These are phyloP conservation scores for Ophiostoma ulmi DNA, from an alignment of 2,329 filamentous ascomycete species.

Conservation along the genomic window DNA sequence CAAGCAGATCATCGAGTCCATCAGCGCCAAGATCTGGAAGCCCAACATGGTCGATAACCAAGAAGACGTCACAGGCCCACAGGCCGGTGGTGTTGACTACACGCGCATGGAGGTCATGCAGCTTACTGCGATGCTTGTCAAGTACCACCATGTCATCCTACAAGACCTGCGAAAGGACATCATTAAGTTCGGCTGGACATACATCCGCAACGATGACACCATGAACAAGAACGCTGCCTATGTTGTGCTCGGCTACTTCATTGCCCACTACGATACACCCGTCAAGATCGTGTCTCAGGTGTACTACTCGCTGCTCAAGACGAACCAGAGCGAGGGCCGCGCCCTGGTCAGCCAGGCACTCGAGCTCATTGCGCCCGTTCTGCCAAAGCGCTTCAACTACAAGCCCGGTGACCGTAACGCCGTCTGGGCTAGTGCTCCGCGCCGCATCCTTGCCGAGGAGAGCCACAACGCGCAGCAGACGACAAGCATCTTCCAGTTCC, in stretches of 20 bases:
- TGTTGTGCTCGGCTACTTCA: constrained; percentile 95
- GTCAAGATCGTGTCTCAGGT: constrained; percentile 94
- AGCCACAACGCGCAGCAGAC: constrained; percentile 93
- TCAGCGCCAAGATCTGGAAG: constrained; percentile 92
- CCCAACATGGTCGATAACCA: constrained; percentile 74
- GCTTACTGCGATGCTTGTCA: constrained; percentile 88
- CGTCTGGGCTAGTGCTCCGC: constrained; percentile 83
- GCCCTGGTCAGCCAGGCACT: constrained; percentile 89
- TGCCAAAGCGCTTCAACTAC: constrained; percentile 79
- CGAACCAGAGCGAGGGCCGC: constrained; percentile 91
- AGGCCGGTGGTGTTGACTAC: constrained; percentile 87
- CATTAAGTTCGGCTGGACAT: constrained; percentile 99
- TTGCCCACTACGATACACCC: constrained; percentile 92
- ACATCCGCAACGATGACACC: constrained; percentile 95
- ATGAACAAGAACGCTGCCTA: constrained; percentile 99
- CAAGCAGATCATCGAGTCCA: constrained; percentile 76
- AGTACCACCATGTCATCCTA: constrained; percentile 83
- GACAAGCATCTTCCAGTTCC: constrained; percentile 94
- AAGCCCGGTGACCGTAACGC: constrained; percentile 65
- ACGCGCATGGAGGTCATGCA: constrained; percentile 94
- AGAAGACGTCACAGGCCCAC: constrained; percentile 64
- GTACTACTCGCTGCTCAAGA: constrained; percentile 83
- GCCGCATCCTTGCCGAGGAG: constrained; percentile 88
- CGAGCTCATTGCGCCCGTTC: constrained; percentile 88
- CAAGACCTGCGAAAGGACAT: constrained; percentile 94